A percentile compares a stretch with the other conserved stretches of the same genome.
Evolutionary conservation across 257 asterid genomes (phyloP).

Genomic region (Solanum bulbocastanum): DNA sequence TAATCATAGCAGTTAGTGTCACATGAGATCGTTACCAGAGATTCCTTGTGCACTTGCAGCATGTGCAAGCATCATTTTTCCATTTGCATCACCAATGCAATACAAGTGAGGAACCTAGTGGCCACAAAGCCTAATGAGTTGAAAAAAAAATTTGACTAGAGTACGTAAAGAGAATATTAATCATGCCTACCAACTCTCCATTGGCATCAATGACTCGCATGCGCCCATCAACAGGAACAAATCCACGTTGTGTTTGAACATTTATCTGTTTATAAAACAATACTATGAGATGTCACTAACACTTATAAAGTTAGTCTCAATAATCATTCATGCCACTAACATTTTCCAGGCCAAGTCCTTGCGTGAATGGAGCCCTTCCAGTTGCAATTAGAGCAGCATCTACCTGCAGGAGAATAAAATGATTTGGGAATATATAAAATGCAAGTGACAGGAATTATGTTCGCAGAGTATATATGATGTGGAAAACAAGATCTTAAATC

Average conservation of each 20-base stretch:
- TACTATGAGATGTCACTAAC: neutral
- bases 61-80: conserved; percentile 99
- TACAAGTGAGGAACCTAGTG: conserved; percentile 87
- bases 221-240: conserved; percentile 91
- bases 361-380: conserved; percentile 94
- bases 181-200: conserved; percentile 64
- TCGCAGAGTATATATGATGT: neutral
- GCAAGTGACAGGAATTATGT: neutral
- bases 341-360: conserved; percentile 95
- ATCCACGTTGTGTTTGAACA: conserved; percentile 87
- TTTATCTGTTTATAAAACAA: conserved; percentile 47
- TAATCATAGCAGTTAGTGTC: conserved; percentile 1
- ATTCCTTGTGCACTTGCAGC: conserved; percentile 99
- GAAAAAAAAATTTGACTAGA: neutral
- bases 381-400: conserved; percentile 99
- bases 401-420: conserved; percentile 40
- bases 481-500: neutral
- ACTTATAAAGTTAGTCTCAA: neutral
- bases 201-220: conserved; percentile 84
- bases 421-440: neutral
- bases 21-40: conserved; percentile 35
- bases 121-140: neutral
- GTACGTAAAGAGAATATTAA: conserved; percentile 1
- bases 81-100: conserved; percentile 99
- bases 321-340: conserved; percentile 32